phyloP scores from a whole-genome alignment of 345 rosid genomes.

The Mangifera indica region DNA sequence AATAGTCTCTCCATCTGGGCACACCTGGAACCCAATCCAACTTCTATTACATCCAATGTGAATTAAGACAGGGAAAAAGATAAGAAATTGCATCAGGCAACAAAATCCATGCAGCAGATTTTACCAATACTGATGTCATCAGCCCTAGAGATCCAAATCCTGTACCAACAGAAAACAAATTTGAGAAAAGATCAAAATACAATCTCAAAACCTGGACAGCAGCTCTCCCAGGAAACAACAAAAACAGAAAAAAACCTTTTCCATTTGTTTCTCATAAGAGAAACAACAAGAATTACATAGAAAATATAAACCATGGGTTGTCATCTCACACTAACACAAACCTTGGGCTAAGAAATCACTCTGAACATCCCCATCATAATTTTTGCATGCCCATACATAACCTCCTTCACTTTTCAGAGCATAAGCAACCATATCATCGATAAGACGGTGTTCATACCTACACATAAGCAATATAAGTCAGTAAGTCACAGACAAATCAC shows the following conservation, averaged over 20 bases:
- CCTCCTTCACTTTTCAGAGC: slow-evolving; percentile 92
- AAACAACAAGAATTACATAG: background rate
- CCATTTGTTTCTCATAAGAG: background rate
- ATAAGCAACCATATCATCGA: slow-evolving; percentile 98
- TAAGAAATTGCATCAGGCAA: background rate
- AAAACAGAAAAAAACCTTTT: background rate
- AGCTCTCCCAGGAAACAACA: background rate
- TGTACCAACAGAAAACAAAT: slow-evolving; percentile 26
- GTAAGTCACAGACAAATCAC: slow-evolving; percentile 5
- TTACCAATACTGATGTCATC: slow-evolving; percentile 96
- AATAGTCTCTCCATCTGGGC: slow-evolving; percentile 90
- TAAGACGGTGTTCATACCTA: slow-evolving; percentile 96
- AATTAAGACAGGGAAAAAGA: background rate
- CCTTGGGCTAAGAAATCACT: slow-evolving; percentile 99
- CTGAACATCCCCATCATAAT: slow-evolving; percentile 98
- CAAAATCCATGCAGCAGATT: slow-evolving; percentile 8
- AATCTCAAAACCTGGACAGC: background rate
- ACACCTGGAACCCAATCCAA: slow-evolving; percentile 50
- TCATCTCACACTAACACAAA: slow-evolving; percentile 17
- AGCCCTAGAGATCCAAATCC: slow-evolving; percentile 97
- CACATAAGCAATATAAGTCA: slow-evolving; percentile 16
- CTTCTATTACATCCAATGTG: background rate
- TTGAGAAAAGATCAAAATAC: slow-evolving; percentile 3
- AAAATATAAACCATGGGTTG: background rate
- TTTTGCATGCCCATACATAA: slow-evolving; percentile 98